Conservation (phyloP, 176 grass and related monocot genomes). For the Secale cereale region DNA sequence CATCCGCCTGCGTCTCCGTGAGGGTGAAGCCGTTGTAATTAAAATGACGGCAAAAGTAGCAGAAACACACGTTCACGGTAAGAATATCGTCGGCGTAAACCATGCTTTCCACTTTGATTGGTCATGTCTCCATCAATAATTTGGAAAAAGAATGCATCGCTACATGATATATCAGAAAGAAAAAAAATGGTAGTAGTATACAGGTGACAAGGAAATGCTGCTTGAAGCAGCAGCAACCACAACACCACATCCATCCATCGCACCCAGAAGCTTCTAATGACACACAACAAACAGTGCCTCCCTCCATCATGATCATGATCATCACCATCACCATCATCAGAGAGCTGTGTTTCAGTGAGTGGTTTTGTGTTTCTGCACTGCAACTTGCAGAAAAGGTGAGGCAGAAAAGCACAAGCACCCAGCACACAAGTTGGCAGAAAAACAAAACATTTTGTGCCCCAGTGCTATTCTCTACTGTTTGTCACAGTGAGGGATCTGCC, state of each 20-base stretch:
- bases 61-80: background rate
- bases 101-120: background rate
- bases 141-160: too few species aligned
- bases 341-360: slow-evolving; percentile 11
- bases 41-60: background rate
- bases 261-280: slow-evolving; percentile 28
- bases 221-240: slow-evolving; percentile 29
- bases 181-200: background rate
- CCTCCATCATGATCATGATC: slow-evolving; percentile 5
- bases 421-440: slow-evolving; percentile 19
- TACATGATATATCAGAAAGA: background rate
- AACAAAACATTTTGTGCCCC: background rate
- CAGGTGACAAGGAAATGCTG: slow-evolving; percentile 1
- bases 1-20: background rate
- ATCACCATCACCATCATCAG: background rate
- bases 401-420: slow-evolving; percentile 50
- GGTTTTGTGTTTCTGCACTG: slow-evolving; percentile 10
- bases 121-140: background rate
- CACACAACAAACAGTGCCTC: slow-evolving; percentile 12
- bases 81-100: background rate
- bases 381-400: slow-evolving; percentile 41
- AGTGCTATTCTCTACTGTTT: slow-evolving; percentile 20
- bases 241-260: background rate
- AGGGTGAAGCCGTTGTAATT: background rate
- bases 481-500: slow-evolving; percentile 38